Conservation (phyloP, 1,284 basidiomycete genomes). For the Malassezia japonica region DNA sequence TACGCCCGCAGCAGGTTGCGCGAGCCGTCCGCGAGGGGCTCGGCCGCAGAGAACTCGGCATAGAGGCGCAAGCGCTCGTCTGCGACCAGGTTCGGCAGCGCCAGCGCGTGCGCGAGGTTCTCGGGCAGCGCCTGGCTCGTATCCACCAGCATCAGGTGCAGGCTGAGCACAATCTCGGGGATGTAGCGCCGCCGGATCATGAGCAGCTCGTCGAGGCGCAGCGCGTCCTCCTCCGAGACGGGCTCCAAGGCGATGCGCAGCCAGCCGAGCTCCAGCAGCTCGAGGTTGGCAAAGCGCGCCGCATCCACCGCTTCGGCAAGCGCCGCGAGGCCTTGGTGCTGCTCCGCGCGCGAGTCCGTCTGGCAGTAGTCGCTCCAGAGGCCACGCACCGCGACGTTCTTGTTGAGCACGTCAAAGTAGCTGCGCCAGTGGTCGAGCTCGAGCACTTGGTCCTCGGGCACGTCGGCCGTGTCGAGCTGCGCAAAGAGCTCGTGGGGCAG, state of each 20-base stretch:
- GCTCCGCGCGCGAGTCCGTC: slow-evolving; percentile 22
- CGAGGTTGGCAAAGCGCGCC: slow-evolving; percentile 48
- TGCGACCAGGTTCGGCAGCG: slow-evolving; percentile 73
- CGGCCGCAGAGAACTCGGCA: slow-evolving; percentile 66
- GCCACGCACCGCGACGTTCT: slow-evolving; percentile 30
- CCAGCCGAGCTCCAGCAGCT: slow-evolving; percentile 52
- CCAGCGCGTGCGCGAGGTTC: slow-evolving; percentile 68
- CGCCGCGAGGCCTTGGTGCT: slow-evolving; percentile 26
- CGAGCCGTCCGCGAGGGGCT: slow-evolving; percentile 21
- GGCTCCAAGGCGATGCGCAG: slow-evolving; percentile 49
- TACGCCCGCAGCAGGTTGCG: slow-evolving; percentile 34
- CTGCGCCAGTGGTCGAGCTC: slow-evolving; percentile 39
- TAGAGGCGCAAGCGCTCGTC: slow-evolving; percentile 79
- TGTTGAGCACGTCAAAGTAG: slow-evolving; percentile 38
- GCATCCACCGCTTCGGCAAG: slow-evolving; percentile 46
- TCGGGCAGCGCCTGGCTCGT: slow-evolving; percentile 60
- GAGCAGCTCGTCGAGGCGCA: slow-evolving; percentile 60
- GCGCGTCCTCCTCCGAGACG: slow-evolving; percentile 50
- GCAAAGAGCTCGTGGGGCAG: slow-evolving; percentile 33
- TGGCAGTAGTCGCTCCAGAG: slow-evolving; percentile 20
- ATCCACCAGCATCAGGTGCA: slow-evolving; percentile 65
- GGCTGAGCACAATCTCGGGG: slow-evolving; percentile 76
- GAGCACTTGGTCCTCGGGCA: slow-evolving; percentile 26
- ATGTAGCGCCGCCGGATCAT: slow-evolving; percentile 79
- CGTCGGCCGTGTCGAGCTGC: slow-evolving; percentile 14